Evolutionary conservation across 495 filamentous ascomycete species (phyloP).

Genomic region (Aspergillus ostianus): DNA sequence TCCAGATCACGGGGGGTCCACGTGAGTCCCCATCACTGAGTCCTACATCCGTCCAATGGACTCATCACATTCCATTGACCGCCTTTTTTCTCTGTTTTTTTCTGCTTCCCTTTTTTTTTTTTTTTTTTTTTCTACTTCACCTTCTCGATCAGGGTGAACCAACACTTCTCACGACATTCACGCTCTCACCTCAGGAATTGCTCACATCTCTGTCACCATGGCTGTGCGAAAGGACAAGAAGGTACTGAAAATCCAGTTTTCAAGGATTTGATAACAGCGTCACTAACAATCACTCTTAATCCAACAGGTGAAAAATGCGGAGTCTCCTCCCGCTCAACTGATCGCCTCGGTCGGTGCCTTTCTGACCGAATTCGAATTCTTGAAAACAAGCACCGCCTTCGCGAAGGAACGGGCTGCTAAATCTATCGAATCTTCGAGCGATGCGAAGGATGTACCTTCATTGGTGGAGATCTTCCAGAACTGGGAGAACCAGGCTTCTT

Average conservation of each 20-base stretch:
- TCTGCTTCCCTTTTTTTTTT: slow-evolving; percentile 33
- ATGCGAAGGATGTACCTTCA: slow-evolving; percentile 42
- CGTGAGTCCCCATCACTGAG: slow-evolving; percentile 13
- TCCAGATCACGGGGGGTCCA: slow-evolving; percentile 15
- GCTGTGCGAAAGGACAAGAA: slow-evolving; percentile 32
- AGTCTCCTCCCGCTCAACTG: slow-evolving; percentile 54
- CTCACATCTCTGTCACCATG: slow-evolving; percentile 26
- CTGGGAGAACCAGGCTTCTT: slow-evolving; percentile 35
- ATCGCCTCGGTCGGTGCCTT: slow-evolving; percentile 66
- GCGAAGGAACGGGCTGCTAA: slow-evolving; percentile 48
- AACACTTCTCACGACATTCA: neutral
- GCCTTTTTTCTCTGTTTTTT: slow-evolving; percentile 30
- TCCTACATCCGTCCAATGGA: slow-evolving; percentile 22
- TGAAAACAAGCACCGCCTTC: slow-evolving; percentile 56
- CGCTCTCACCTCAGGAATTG: neutral
- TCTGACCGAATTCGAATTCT: slow-evolving; percentile 63
- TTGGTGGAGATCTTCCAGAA: slow-evolving; percentile 51
- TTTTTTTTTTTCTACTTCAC: slow-evolving; percentile 14
- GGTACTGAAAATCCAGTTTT: slow-evolving; percentile 20
- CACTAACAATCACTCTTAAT: slow-evolving; percentile 1
- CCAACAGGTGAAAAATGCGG: slow-evolving; percentile 15
- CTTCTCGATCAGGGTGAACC: neutral
- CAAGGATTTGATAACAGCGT: neutral
- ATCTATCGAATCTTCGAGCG: slow-evolving; percentile 16
- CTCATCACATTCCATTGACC: slow-evolving; percentile 14